A percentile compares a stretch with the other conserved stretches of the same genome.
Conservation (phyloP, 2,329 filamentous ascomycete genomes). For the Clonostachys rosea region DNA sequence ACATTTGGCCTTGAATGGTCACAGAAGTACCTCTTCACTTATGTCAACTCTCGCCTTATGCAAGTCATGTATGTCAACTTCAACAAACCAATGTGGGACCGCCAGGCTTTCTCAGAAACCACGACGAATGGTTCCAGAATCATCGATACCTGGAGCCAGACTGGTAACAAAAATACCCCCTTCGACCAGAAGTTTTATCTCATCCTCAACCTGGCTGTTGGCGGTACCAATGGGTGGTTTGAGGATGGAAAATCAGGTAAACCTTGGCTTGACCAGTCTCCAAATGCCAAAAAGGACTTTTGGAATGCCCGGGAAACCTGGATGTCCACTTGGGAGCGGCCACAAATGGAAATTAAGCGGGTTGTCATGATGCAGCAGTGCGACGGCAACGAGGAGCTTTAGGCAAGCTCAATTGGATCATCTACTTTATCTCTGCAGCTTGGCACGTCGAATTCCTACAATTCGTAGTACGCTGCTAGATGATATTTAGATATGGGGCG, state of each 20-base stretch:
- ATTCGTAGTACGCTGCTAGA: too few species aligned
- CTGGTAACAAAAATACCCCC: constrained; percentile 58
- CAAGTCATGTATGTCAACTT: constrained; percentile 80
- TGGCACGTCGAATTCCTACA: too few species aligned
- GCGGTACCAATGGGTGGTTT: constrained; percentile 81
- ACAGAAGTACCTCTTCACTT: constrained; percentile 84
- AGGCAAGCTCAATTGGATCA: constrained; percentile 3
- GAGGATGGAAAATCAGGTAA: constrained; percentile 66
- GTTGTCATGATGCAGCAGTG: constrained; percentile 71
- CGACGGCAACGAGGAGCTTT: constrained; percentile 52
- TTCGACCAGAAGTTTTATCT: constrained; percentile 76
- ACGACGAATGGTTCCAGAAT: constrained; percentile 63
- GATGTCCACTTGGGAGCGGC: constrained; percentile 67
- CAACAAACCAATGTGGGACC: constrained; percentile 60
- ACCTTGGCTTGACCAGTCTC: constrained; percentile 71
- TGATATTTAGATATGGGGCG: too few species aligned
- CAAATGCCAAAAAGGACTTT: constrained; percentile 69
- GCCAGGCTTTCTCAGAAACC: constrained; percentile 61
- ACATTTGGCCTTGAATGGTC: constrained; percentile 83
- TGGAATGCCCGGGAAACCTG: constrained; percentile 64
- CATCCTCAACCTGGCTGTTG: constrained; percentile 71
- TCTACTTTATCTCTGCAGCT: too few species aligned
- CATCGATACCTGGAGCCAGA: constrained; percentile 58
- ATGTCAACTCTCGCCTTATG: constrained; percentile 73
- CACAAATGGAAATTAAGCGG: constrained; percentile 63